Conservation (phyloP, 148 eudicot genomes). For the Nepenthes gracilis region DNA sequence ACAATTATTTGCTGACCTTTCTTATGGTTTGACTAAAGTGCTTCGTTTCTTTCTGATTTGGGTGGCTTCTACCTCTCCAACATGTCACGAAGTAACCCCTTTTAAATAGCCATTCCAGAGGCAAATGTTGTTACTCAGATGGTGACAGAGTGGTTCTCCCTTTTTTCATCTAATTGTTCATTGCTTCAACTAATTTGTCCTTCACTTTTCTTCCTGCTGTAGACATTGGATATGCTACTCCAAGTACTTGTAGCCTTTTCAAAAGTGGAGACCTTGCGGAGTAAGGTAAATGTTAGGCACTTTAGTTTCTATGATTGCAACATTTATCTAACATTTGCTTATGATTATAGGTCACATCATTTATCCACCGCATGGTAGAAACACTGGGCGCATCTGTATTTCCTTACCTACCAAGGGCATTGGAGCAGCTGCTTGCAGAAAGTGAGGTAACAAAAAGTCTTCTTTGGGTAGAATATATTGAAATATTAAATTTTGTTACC, state of each 20-base stretch:
- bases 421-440: slow-evolving; percentile 79
- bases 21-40: no score
- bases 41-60: no score
- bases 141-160: no score
- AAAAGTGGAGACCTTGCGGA: slow-evolving; percentile 69
- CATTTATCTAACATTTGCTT: slow-evolving; percentile 7
- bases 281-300: slow-evolving; percentile 42
- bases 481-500: no score
- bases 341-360: slow-evolving; percentile 63
- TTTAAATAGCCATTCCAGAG: no score
- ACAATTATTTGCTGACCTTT: no score
- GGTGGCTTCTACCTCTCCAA: no score
- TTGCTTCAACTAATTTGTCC: slow-evolving; percentile 3
- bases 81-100: no score
- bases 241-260: slow-evolving; percentile 74
- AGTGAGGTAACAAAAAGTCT: slow-evolving; percentile 53
- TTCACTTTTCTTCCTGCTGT: slow-evolving; percentile 12
- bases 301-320: slow-evolving; percentile 1
- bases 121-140: no score
- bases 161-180: neutral
- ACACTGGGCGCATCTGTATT: slow-evolving; percentile 80
- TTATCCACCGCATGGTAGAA: slow-evolving; percentile 95
- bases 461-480: neutral
- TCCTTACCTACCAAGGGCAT: slow-evolving; percentile 79
- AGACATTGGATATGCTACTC: slow-evolving; percentile 92